A percentile compares a stretch with the other conserved stretches of the same genome.
These are phyloP conservation scores for Paraphaeosphaeria sporulosa DNA, from an alignment of 2,329 filamentous ascomycete species.

Conservation along the genomic window DNA sequence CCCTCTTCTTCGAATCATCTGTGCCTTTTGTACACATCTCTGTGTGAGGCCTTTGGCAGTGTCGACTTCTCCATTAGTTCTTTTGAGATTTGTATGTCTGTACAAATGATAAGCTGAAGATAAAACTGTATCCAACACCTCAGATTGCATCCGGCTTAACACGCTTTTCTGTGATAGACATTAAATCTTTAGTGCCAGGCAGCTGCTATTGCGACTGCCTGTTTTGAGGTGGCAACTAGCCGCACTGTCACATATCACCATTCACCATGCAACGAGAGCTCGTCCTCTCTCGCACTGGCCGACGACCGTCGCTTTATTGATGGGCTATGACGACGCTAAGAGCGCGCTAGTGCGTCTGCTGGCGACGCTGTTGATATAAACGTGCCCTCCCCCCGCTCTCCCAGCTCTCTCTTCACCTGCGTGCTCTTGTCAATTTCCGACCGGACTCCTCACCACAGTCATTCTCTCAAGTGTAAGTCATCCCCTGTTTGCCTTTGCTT, in stretches of 20 bases:
- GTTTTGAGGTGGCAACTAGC: not conserved
- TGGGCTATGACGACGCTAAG: not conserved
- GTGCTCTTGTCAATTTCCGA: not conserved
- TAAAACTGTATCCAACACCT: too few relatives aligned
- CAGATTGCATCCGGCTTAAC: too few relatives aligned
- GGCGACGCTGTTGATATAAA: conserved; percentile 1
- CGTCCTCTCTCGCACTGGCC: not conserved
- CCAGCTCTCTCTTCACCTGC: not conserved
- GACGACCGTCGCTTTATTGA: not conserved
- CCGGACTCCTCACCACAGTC: not conserved
- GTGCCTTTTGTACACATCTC: not conserved
- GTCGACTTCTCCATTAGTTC: not conserved
- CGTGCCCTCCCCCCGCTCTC: not conserved
- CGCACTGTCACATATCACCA: not conserved
- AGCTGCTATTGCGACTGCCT: not conserved
- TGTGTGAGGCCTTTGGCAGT: not conserved
- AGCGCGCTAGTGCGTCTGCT: not conserved
- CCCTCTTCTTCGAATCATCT: not conserved
- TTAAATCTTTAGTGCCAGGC: too few relatives aligned
- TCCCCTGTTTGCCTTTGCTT: not conserved
- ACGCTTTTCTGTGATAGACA: too few relatives aligned
- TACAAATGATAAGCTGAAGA: too few relatives aligned
- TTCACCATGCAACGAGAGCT: not conserved
- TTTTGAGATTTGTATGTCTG: too few relatives aligned
- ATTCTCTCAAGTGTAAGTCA: conserved; percentile 2